A percentile compares a stretch with the other conserved stretches of the same genome.
These are phyloP conservation scores for Trichoderma orchidacearum DNA, from an alignment of 495 filamentous ascomycete genomes.

Conservation along the genomic window DNA sequence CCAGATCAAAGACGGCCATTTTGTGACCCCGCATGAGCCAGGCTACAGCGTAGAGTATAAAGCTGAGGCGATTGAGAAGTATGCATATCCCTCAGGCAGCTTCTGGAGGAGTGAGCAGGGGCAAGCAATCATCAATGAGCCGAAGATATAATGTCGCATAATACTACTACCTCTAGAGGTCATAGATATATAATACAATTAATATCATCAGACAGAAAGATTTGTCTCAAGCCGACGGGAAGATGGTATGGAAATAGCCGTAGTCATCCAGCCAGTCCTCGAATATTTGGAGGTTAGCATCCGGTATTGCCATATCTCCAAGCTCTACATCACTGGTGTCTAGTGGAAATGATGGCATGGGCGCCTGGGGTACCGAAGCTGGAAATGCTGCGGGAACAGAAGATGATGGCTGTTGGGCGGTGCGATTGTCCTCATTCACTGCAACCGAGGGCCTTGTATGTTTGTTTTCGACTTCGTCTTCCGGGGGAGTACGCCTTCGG, in stretches of 20 bases:
- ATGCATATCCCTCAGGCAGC: slow-evolving; percentile 40
- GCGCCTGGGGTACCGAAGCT: background rate
- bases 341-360: background rate
- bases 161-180: background rate
- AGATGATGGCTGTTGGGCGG: background rate
- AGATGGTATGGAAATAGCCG: slow-evolving; percentile 2
- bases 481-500: background rate
- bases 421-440: background rate
- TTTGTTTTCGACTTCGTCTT: background rate
- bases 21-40: slow-evolving; percentile 67
- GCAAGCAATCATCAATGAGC: background rate
- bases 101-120: slow-evolving; percentile 1
- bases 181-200: background rate
- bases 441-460: background rate
- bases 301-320: background rate
- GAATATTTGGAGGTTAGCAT: background rate
- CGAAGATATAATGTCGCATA: background rate
- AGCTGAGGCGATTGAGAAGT: slow-evolving; percentile 68
- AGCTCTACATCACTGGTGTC: background rate
- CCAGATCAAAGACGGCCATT: slow-evolving; percentile 72
- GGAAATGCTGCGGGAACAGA: background rate
- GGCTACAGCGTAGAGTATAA: slow-evolving; percentile 93
- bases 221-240: background rate
- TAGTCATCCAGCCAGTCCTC: slow-evolving; percentile 2
- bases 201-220: background rate